phyloP scores from a whole-genome alignment of 1,139 yeast genomes.

The Candida dubliniensis region DNA sequence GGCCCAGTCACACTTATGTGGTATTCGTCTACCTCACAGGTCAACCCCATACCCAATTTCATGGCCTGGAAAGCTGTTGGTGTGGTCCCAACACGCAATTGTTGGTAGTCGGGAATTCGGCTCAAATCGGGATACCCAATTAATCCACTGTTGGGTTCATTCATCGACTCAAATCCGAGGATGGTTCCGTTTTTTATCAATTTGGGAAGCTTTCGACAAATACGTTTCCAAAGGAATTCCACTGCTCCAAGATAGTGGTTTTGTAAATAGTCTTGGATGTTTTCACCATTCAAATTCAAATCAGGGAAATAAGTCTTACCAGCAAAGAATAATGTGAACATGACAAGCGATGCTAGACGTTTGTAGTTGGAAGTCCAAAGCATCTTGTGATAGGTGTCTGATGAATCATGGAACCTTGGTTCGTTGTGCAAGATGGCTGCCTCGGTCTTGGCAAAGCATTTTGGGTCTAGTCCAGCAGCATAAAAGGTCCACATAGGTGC shows the following conservation, averaged over 20 bases:
- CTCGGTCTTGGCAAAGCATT: conserved; percentile 60
- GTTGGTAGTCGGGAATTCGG: conserved; percentile 51
- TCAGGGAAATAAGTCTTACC: conserved; percentile 74
- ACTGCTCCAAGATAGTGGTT: conserved; percentile 59
- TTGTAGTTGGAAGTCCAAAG: conserved; percentile 89
- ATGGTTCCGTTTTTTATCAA: conserved; percentile 54
- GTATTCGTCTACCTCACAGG: conserved; percentile 65
- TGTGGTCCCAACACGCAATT: conserved; percentile 62
- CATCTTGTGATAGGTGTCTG: conserved; percentile 73
- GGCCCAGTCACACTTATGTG: conserved; percentile 75
- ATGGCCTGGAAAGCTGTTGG: conserved; percentile 66
- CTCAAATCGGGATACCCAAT: conserved; percentile 54
- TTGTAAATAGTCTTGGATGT: conserved; percentile 79
- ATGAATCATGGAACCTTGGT: conserved; percentile 27
- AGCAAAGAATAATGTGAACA: conserved; percentile 85
- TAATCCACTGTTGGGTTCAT: conserved; percentile 79
- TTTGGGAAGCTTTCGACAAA: conserved; percentile 50
- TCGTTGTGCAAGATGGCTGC: conserved; percentile 77
- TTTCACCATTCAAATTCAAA: conserved; percentile 64
- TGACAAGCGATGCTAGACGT: conserved; percentile 71
- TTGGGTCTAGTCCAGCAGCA: conserved; percentile 89
- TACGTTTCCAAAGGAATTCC: conserved; percentile 50
- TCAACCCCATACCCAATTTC: conserved; percentile 69
- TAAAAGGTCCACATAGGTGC: conserved; percentile 96
- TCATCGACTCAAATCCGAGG: conserved; percentile 81